Base-by-base conservation (phyloP, 192 early-diverging fungal genomes). In the Umbelopsis sp. region DNA sequence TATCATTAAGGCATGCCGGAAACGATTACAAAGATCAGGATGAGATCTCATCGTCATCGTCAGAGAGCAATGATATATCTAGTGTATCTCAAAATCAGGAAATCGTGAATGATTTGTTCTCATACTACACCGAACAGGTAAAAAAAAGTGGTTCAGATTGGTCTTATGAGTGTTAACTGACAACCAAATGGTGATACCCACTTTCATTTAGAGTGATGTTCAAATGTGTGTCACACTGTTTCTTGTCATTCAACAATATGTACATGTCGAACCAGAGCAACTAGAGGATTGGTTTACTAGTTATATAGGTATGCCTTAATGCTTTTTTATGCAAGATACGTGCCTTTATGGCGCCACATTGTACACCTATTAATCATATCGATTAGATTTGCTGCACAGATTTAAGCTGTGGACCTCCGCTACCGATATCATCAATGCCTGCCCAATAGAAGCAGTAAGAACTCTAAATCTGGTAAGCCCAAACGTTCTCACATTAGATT, bases 201-300 rank as follows among this genome's bases (percentile, higher is more conserved):
- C 7, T 20, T 41, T 45, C 44, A 34, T 43, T 36, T 49, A 79
- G 77, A 91, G 88, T 12, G 91, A 94, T 68, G 89, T 92, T 2
- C 92, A 94, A 68, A 94, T 93, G 90, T 92, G 90, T 78, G 89
- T 91, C 5, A 87, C 90, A 8, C 82, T 94, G 3, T 68, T 89
- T 22, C 68, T 89, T 17, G 87, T 90, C 6, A 80, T 94, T 4
- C 71, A 78, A 43, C 77, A 86, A 24, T 70, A 67, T 26, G 36
- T 88, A 7, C 36, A 75, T 11, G 71, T 89, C 10, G 74, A 71
- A 32, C 65, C 82, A 65, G 79, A 86, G n/a, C 74, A 78, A 21
- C 65, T 86, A 47, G 86, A 91, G 67, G 75, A 84, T 36, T 95
- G 91, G 89, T 88, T 89, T 51, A 84, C 69, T 47, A 79, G 87